Conservation (phyloP, 495 filamentous ascomycete genomes). For the Xeromyces bisporus region DNA sequence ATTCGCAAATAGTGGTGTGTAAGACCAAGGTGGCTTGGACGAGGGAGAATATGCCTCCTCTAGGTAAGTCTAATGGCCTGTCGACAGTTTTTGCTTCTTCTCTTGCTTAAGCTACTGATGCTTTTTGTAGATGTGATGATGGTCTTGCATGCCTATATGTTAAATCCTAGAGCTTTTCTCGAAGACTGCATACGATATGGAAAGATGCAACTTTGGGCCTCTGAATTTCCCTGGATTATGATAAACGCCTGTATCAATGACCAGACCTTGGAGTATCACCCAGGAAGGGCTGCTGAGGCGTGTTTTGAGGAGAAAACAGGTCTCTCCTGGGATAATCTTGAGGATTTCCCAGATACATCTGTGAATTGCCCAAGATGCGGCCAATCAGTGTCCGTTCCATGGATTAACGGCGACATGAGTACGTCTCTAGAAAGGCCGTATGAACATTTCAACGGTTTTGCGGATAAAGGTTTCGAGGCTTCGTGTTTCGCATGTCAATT, state of each 20-base stretch:
- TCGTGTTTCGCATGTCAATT: slow-evolving; percentile 30
- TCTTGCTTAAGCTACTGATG: slow-evolving; percentile 2
- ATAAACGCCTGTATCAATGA: slow-evolving; percentile 50
- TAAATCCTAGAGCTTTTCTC: slow-evolving; percentile 62
- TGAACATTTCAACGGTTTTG: slow-evolving; percentile 33
- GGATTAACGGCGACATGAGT: slow-evolving; percentile 37
- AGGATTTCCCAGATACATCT: slow-evolving; percentile 30
- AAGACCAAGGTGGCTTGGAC: slow-evolving; percentile 4
- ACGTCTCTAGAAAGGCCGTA: slow-evolving; percentile 9
- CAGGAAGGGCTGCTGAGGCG: slow-evolving; percentile 25
- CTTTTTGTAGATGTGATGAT: slow-evolving; percentile 52
- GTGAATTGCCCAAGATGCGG: slow-evolving; percentile 43
- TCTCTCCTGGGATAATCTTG: slow-evolving; percentile 40
- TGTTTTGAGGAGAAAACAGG: slow-evolving; percentile 35
- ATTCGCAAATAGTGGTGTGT: slow-evolving; percentile 5
- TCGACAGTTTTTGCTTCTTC: too few relatives aligned
- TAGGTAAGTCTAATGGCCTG: slow-evolving; percentile 15
- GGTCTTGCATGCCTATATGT: slow-evolving; percentile 80
- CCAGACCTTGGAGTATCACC: slow-evolving; percentile 41
- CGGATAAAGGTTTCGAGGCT: slow-evolving; percentile 40
- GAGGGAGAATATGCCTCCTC: slow-evolving; percentile 12
- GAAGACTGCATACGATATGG: slow-evolving; percentile 59
- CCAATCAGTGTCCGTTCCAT: slow-evolving; percentile 28
- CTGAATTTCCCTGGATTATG: slow-evolving; percentile 54
- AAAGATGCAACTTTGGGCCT: slow-evolving; percentile 40